Conservation (phyloP, 768 basidiomycete genomes). For the Russula vinacea region DNA sequence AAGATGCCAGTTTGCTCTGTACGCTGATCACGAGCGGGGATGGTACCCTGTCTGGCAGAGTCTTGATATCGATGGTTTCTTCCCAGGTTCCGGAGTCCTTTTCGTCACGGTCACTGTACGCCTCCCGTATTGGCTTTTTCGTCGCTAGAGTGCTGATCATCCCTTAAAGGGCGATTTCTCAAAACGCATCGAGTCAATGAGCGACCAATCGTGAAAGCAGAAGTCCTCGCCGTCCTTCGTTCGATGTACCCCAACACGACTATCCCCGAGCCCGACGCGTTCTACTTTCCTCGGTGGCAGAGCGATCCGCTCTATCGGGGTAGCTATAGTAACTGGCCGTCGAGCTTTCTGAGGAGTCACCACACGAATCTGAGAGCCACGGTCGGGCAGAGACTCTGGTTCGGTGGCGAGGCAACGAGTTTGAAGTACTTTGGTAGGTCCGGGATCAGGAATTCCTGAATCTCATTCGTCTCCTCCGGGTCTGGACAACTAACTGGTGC, state of each 20-base stretch:
- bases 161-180: conserved; percentile 55
- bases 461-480: background rate
- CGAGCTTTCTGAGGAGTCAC: conserved; percentile 53
- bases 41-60: conserved; percentile 68
- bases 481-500: conserved; percentile 7
- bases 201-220: conserved; percentile 46
- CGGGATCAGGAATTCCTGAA: conserved; percentile 1
- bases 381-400: conserved; percentile 51
- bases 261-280: conserved; percentile 54
- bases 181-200: conserved; percentile 53
- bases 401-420: conserved; percentile 62
- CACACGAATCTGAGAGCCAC: conserved; percentile 57
- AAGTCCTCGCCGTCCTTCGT: conserved; percentile 56
- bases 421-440: conserved; percentile 54
- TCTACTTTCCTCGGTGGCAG: conserved; percentile 56
- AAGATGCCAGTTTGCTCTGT: conserved; percentile 48
- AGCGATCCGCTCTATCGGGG: conserved; percentile 52
- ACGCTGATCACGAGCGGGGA: conserved; percentile 56
- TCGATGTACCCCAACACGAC: conserved; percentile 55
- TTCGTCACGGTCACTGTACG: conserved; percentile 51
- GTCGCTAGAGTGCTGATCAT: background rate
- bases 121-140: background rate
- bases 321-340: conserved; percentile 69
- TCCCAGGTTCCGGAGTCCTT: conserved; percentile 58
- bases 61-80: conserved; percentile 54